A percentile compares a stretch with the other conserved stretches of the same genome.
These are phyloP conservation scores for Paraphoma chrysanthemicola DNA, from an alignment of 2,329 filamentous ascomycete genomes.

Conservation along the genomic window DNA sequence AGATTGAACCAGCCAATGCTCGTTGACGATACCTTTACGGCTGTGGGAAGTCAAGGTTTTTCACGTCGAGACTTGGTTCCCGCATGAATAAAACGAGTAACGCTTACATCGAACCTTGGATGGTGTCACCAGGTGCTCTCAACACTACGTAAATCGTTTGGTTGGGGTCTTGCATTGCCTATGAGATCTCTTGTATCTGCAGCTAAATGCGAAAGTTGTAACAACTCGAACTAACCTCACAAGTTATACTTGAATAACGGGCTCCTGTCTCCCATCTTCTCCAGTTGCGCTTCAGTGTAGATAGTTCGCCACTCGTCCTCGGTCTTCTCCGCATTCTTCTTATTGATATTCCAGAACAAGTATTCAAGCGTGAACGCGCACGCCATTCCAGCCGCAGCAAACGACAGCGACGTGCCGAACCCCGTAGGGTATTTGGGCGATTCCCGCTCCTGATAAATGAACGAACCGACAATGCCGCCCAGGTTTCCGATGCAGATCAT, in stretches of 20 bases:
- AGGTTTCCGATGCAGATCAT: constrained; percentile 35
- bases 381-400: constrained; percentile 26
- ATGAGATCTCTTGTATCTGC: background rate
- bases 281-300: constrained; percentile 46
- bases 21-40: too few relatives aligned
- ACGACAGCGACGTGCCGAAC: constrained; percentile 38
- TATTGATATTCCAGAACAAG: constrained; percentile 43
- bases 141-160: too few relatives aligned
- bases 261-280: constrained; percentile 46
- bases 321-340: constrained; percentile 37
- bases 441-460: constrained; percentile 42
- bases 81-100: too few relatives aligned
- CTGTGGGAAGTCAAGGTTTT: too few relatives aligned
- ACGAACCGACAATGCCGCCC: constrained; percentile 36
- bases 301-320: constrained; percentile 43
- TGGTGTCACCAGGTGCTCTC: too few relatives aligned
- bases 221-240: background rate
- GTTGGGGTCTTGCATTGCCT: too few relatives aligned
- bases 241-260: constrained; percentile 48
- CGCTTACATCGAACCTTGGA: too few relatives aligned
- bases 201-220: too few relatives aligned
- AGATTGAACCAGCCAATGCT: too few relatives aligned
- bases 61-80: too few relatives aligned
- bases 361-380: constrained; percentile 24
- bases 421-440: constrained; percentile 42